Conservation (phyloP, 2,329 filamentous ascomycete genomes). For the Cryphonectria parasitica region DNA sequence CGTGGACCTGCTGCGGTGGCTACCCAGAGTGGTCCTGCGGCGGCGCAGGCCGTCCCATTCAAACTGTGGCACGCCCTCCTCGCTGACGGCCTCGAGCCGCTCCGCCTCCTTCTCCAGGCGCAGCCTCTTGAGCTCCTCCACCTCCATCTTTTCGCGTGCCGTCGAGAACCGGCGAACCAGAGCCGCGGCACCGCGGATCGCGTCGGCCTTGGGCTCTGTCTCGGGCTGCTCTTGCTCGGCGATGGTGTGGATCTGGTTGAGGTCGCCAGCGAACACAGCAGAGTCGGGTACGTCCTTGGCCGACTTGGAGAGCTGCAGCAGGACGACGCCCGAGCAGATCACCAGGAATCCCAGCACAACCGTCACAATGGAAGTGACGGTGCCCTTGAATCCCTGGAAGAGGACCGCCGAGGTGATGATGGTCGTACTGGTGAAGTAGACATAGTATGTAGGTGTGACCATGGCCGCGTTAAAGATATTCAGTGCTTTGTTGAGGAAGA, state of each 20-base stretch:
- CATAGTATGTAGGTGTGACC: conserved; percentile 97
- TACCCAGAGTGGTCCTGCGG: conserved; percentile 55
- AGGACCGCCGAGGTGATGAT: conserved; percentile 92
- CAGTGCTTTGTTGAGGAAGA: conserved; percentile 97
- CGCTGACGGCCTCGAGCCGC: conserved; percentile 72
- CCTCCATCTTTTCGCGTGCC: conserved; percentile 76
- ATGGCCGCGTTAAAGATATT: conserved; percentile 96
- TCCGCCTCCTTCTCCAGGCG: conserved; percentile 77
- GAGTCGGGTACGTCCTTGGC: conserved; percentile 96
- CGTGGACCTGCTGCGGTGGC: conserved; percentile 43
- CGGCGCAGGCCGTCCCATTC: conserved; percentile 93
- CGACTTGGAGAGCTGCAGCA: conserved; percentile 96
- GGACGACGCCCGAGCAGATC: conserved; percentile 89
- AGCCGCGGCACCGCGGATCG: conserved; percentile 87
- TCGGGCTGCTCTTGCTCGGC: conserved; percentile 96
- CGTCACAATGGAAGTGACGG: conserved; percentile 76
- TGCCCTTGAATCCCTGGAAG: conserved; percentile 93
- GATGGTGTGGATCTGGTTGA: conserved; percentile 94
- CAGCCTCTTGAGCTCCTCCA: conserved; percentile 76
- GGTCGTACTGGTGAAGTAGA: conserved; percentile 95
- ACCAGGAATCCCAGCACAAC: conserved; percentile 92
- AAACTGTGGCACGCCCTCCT: conserved; percentile 70
- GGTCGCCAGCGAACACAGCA: conserved; percentile 87
- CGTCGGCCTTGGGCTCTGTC: conserved; percentile 92
- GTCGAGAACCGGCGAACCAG: conserved; percentile 83